Conservation (phyloP, 371 early-diverging fungal species). For the Mucor velutinosus region DNA sequence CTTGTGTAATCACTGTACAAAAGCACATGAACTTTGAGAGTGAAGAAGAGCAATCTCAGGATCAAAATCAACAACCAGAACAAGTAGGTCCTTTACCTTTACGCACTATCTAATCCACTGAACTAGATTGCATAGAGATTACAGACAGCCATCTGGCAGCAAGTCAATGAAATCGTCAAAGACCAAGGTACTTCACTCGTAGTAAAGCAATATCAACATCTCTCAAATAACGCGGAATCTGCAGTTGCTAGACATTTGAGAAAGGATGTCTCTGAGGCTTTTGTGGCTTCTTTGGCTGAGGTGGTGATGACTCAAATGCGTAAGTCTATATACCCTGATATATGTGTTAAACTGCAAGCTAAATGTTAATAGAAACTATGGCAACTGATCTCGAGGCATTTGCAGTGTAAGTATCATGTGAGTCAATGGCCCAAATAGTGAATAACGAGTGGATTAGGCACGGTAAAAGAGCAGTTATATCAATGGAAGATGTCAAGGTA, state of each 20-base stretch:
- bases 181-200: conserved; percentile 11
- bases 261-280: conserved; percentile 18
- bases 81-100: neutral
- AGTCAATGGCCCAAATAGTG: neutral
- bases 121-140: conserved; percentile 10
- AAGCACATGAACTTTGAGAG: neutral
- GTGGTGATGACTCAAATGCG: conserved; percentile 17
- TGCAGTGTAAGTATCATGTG: conserved; percentile 19
- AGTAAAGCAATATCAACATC: neutral
- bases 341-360: neutral
- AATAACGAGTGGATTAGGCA: conserved; percentile 8
- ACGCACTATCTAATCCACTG: neutral
- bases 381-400: conserved; percentile 29
- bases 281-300: conserved; percentile 21
- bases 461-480: conserved; percentile 20
- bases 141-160: conserved; percentile 15
- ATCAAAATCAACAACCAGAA: neutral
- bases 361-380: conserved; percentile 15
- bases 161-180: conserved; percentile 12
- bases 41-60: neutral
- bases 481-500: conserved; percentile 35
- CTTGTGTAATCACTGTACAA: neutral
- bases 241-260: conserved; percentile 6
- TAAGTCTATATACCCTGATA: neutral
- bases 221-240: neutral